Percentiles rank a stretch among this genome's conserved stretches.
Evolutionary conservation across 768 basidiomycete species (phyloP).

Genomic region (Mycena albidolilacea): DNA sequence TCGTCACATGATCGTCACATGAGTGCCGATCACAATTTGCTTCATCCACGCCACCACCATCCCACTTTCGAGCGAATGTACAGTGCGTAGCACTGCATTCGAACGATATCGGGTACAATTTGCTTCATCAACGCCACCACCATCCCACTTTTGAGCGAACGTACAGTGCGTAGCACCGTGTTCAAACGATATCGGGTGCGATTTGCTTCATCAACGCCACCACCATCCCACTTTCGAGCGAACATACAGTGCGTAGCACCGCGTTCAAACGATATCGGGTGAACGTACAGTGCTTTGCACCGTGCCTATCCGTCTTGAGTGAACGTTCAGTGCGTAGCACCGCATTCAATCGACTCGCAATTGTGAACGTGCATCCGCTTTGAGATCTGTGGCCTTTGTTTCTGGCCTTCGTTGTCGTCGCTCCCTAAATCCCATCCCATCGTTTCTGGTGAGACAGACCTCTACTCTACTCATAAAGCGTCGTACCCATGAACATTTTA

Average conservation of each 20-base stretch:
- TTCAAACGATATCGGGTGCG: too few relatives aligned
- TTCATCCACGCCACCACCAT: not conserved
- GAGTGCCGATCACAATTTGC: too few relatives aligned
- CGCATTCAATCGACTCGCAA: too few relatives aligned
- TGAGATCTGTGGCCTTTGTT: too few relatives aligned
- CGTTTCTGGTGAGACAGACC: conserved; percentile 15
- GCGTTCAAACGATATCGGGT: conserved; percentile 22
- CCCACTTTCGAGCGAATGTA: conserved; percentile 13
- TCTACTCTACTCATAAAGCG: conserved; percentile 11
- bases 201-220: too few relatives aligned
- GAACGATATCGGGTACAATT: conserved; percentile 18
- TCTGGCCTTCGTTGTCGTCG: not conserved
- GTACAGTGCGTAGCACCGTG: conserved; percentile 1
- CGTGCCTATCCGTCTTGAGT: conserved; percentile 7
- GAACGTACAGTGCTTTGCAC: conserved; percentile 28
- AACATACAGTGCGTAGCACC: conserved; percentile 35
- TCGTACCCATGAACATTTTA: conserved; percentile 13
- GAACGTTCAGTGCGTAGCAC: too few relatives aligned
- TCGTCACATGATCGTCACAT: not conserved
- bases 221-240: too few relatives aligned
- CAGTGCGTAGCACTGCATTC: conserved; percentile 30
- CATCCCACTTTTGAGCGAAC: too few relatives aligned
- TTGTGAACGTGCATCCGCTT: too few relatives aligned
- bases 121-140: too few relatives aligned
- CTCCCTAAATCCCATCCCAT: not conserved